Evolutionary conservation across 768 basidiomycete genomes (phyloP).

Genomic region (Hygrophoropsis aurantiaca): DNA sequence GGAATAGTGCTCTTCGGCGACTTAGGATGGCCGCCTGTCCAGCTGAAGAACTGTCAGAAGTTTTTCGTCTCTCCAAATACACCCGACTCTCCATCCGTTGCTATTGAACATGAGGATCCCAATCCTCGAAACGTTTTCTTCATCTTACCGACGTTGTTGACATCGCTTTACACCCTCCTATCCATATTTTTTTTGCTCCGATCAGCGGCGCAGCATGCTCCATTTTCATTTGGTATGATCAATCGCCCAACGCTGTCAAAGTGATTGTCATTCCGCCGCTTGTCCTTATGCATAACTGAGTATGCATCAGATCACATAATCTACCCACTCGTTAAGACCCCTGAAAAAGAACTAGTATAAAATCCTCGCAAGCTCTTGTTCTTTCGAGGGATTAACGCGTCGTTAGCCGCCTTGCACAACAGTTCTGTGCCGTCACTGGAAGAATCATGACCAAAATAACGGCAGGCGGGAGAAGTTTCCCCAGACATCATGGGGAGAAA

Average conservation of each 20-base stretch:
- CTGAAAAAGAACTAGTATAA: slow-evolving; percentile 7
- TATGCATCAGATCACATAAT: slow-evolving; percentile 25
- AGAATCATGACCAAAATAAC: slow-evolving; percentile 1
- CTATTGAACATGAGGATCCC: slow-evolving; percentile 17
- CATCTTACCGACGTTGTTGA: slow-evolving; percentile 27
- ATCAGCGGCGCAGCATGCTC: slow-evolving; percentile 15
- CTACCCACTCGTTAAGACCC: slow-evolving; percentile 7
- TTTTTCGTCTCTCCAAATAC: slow-evolving; percentile 9
- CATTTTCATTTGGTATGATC: slow-evolving; percentile 10
- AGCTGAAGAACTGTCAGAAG: background rate
- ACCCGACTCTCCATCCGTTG: slow-evolving; percentile 8
- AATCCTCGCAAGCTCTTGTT: slow-evolving; percentile 7
- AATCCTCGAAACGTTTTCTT: slow-evolving; percentile 31
- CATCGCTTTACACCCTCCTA: slow-evolving; percentile 18
- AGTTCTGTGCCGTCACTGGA: slow-evolving; percentile 18
- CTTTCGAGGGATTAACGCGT: slow-evolving; percentile 25
- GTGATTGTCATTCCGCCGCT: slow-evolving; percentile 8
- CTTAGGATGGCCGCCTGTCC: slow-evolving; percentile 5
- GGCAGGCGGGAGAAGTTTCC: slow-evolving; percentile 1
- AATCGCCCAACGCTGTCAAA: slow-evolving; percentile 12
- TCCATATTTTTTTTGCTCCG: slow-evolving; percentile 14
- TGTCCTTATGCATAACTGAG: slow-evolving; percentile 11
- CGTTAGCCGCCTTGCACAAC: slow-evolving; percentile 13
- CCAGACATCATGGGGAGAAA: slow-evolving; percentile 5
- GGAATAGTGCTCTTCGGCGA: slow-evolving; percentile 15